These are phyloP conservation scores for Sanguinoderma infundibulare DNA, from an alignment of 1,284 basidiomycete species.

Conservation along the genomic window DNA sequence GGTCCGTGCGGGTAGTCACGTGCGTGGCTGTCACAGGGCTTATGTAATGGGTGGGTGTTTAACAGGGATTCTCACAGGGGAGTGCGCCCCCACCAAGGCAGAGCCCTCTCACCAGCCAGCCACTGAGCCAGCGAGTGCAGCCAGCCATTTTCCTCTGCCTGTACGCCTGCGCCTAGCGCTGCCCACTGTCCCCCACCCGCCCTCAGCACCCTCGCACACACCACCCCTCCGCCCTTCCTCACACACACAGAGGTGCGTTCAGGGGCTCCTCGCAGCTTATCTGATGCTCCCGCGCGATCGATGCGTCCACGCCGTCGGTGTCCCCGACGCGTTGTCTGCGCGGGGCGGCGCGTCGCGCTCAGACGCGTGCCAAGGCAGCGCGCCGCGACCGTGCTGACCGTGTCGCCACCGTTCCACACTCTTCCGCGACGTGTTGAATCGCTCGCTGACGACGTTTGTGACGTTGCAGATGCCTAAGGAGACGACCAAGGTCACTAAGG, in stretches of 20 bases:
- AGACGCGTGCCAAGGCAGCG: conserved; percentile 32
- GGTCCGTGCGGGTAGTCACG: conserved; percentile 28
- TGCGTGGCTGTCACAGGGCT: conserved; percentile 25
- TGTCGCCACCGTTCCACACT: conserved; percentile 18
- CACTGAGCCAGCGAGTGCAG: conserved; percentile 21
- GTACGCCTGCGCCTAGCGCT: conserved; percentile 33
- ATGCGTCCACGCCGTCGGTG: conserved; percentile 25
- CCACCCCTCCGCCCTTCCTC: conserved; percentile 18
- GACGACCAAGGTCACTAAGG: conserved; percentile 77
- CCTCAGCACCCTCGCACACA: conserved; percentile 18
- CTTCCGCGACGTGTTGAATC: conserved; percentile 36
- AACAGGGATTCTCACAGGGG: conserved; percentile 29
- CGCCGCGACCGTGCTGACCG: conserved; percentile 26
- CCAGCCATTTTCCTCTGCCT: conserved; percentile 31
- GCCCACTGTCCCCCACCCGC: conserved; percentile 22
- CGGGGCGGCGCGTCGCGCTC: conserved; percentile 30
- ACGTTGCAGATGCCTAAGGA: conserved; percentile 81
- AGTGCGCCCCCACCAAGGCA: conserved; percentile 29
- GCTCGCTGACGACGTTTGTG: conserved; percentile 38
- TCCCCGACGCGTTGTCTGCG: conserved; percentile 19
- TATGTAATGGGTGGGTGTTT: conserved; percentile 27
- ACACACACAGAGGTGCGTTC: conserved; percentile 26
- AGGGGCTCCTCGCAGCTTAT: conserved; percentile 20
- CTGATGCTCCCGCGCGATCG: conserved; percentile 27
- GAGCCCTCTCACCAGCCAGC: conserved; percentile 33